Percentiles rank a stretch among this genome's conserved stretches.
Evolutionary conservation across 2,329 filamentous ascomycete species (phyloP).

Genomic region (Lecanicillium sp.): DNA sequence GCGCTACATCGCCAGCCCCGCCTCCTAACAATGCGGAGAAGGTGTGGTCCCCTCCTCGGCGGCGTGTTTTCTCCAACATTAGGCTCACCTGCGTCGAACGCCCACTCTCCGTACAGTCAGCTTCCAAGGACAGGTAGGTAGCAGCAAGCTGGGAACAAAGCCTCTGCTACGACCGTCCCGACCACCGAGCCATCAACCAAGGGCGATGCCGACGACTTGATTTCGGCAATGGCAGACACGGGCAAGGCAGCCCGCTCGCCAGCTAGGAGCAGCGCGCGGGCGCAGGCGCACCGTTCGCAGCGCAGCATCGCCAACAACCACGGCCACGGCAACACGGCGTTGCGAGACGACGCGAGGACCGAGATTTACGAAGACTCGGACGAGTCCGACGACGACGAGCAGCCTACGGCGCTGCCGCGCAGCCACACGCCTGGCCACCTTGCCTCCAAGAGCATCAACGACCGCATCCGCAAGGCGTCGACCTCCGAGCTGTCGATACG

Average conservation of each 20-base stretch:
- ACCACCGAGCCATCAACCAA: no score
- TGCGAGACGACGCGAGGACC: slow-evolving; percentile 13
- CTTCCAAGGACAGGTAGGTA: no score
- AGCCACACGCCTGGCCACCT: slow-evolving; percentile 58
- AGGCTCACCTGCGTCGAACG: no score
- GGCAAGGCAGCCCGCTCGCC: slow-evolving; percentile 4
- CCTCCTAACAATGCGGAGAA: no score
- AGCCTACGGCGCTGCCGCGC: slow-evolving; percentile 32
- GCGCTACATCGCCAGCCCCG: no score
- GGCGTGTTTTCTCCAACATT: no score
- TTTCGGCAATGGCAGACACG: slow-evolving; percentile 5
- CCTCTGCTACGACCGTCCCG: no score
- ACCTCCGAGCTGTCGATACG: slow-evolving; percentile 45
- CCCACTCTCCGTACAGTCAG: no score
- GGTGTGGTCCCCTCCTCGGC: no score
- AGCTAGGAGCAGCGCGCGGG: slow-evolving; percentile 2
- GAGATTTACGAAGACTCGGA: slow-evolving; percentile 28
- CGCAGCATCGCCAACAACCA: no score
- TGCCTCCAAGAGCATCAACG: slow-evolving; percentile 46
- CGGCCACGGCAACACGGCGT: slow-evolving; percentile 22
- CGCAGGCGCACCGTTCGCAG: slow-evolving; percentile 3
- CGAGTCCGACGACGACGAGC: slow-evolving; percentile 26
- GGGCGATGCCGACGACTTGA: slow-evolving; percentile 5
- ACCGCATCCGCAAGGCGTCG: slow-evolving; percentile 34
- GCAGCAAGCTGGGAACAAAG: no score